phyloP scores from a whole-genome alignment of 257 asterid genomes.

The Galeopsis tetrahit region DNA sequence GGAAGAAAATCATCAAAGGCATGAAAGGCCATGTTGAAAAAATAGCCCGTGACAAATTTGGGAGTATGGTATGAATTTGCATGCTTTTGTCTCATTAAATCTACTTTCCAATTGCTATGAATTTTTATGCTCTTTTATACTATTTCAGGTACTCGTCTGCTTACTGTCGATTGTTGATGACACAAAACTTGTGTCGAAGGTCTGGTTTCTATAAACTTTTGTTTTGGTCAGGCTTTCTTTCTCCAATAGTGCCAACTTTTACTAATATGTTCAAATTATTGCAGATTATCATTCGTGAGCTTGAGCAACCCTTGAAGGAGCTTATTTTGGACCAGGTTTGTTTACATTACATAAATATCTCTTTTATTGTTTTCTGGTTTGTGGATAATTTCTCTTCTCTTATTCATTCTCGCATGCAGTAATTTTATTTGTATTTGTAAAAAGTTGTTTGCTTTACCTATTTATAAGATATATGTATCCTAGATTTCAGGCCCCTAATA shows the following conservation, averaged over 20 bases:
- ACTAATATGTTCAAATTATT: conserved; percentile 22
- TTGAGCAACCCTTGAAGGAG: conserved; percentile 60
- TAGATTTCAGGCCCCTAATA: background rate
- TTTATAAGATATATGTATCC: background rate
- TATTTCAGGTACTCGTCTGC: conserved; percentile 76
- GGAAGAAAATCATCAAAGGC: conserved; percentile 93
- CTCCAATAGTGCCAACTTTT: conserved; percentile 23
- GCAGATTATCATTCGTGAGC: conserved; percentile 80
- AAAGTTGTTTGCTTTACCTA: conserved; percentile 1
- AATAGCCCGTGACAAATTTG: conserved; percentile 77
- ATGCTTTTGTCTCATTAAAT: conserved; percentile 10
- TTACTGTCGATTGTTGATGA: conserved; percentile 88
- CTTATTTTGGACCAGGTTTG: conserved; percentile 81
- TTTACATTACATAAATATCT: background rate
- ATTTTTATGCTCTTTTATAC: background rate
- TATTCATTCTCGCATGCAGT: background rate
- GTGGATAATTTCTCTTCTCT: background rate
- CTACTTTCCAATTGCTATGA: background rate
- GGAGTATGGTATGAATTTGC: conserved; percentile 55
- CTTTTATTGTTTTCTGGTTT: background rate
- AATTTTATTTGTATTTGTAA: background rate
- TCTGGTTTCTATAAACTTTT: conserved; percentile 39
- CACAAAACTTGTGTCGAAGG: conserved; percentile 93
- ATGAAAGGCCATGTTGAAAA: conserved; percentile 76
- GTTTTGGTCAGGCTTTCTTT: conserved; percentile 12